Evolutionary conservation across 352 stramenopile species (phyloP).

Genomic region (Pythium sukuiense): DNA sequence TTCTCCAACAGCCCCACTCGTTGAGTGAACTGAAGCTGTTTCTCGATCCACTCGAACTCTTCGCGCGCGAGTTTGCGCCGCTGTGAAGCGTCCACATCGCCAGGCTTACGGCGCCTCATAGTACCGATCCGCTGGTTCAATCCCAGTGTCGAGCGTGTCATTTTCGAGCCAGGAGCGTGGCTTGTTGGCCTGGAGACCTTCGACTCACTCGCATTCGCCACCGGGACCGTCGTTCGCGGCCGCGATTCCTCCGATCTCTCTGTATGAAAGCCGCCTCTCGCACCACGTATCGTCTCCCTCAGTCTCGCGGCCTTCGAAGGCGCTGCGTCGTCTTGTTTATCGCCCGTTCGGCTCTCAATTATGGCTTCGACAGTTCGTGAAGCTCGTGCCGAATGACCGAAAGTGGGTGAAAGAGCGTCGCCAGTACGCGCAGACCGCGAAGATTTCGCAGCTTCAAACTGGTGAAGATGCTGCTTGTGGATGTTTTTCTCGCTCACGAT

Average conservation of each 20-base stretch:
- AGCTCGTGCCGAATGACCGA: slow-evolving; percentile 8
- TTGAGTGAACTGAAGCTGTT: slow-evolving; percentile 51
- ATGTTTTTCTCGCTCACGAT: slow-evolving; percentile 37
- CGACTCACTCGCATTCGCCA: no score
- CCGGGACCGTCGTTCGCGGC: slow-evolving; percentile 13
- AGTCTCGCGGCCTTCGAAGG: slow-evolving; percentile 31
- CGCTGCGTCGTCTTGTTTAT: background rate
- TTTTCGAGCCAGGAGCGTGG: background rate
- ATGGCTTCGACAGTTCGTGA: slow-evolving; percentile 51
- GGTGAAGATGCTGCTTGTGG: slow-evolving; percentile 34
- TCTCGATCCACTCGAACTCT: slow-evolving; percentile 65
- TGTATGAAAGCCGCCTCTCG: slow-evolving; percentile 46
- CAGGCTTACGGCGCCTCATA: slow-evolving; percentile 32
- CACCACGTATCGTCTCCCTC: slow-evolving; percentile 40
- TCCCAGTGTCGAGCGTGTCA: background rate
- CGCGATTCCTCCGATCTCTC: slow-evolving; percentile 34
- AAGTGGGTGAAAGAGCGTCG: slow-evolving; percentile 4
- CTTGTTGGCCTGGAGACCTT: slow-evolving; percentile 6
- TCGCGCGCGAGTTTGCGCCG: slow-evolving; percentile 34
- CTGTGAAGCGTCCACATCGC: background rate
- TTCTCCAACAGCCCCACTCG: slow-evolving; percentile 48
- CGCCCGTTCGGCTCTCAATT: slow-evolving; percentile 29
- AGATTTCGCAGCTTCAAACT: background rate
- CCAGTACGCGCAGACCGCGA: background rate
- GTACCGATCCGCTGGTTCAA: slow-evolving; percentile 34